Base-by-base conservation (phyloP, 148 eudicot genomes). In the Fagopyrum esculentum region DNA sequence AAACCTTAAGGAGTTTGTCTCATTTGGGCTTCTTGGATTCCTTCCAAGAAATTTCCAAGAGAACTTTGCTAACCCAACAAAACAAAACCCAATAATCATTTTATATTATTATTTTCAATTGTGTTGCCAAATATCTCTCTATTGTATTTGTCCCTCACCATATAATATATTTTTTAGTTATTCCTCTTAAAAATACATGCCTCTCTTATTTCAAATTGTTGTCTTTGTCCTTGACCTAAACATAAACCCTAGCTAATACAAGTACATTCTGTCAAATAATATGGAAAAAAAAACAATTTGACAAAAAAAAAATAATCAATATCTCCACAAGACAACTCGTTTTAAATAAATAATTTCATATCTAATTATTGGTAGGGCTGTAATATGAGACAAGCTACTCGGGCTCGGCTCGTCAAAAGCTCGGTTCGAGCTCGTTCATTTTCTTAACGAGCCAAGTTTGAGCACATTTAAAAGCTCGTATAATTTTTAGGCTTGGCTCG, bases 21-120 rank as follows among this genome's bases (percentile, higher is more conserved):
- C 68, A 44, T 61, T 61, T 61, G 43, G 68, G 68, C 68, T 43
- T 61, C 68, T 22, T 61, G 68, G 68, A 15, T 43, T 61, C 16
- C 15, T 66, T 66, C 46, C 46, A 43, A 15, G 46, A 13, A 17
- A 13, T 5, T 43, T 66, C 46, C 19, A 66, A 12, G 9, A 12
- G 9, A 40, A 40, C 17, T 59, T 19, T 9, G 22, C 64, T 17
- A 57, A 57, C 30, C 46, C 70, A 64, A 5, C 45, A 64, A 40
- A 64, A 35, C 46, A 9, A 57, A 19, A 57, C 9, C 71, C 47
- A 40, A 19, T 2, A 19, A 7, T 9, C 66, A 19, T 9, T 6
- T 8, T 6, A 19, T 22, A 59, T 7, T 59, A 49, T 19, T 59
- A 29, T 59, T 59, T 7, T 59, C n/a, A 5, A 59, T 19, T 9